phyloP scores from a whole-genome alignment of 1,139 yeast species.

The Nadsonia starkeyi-henricii region DNA sequence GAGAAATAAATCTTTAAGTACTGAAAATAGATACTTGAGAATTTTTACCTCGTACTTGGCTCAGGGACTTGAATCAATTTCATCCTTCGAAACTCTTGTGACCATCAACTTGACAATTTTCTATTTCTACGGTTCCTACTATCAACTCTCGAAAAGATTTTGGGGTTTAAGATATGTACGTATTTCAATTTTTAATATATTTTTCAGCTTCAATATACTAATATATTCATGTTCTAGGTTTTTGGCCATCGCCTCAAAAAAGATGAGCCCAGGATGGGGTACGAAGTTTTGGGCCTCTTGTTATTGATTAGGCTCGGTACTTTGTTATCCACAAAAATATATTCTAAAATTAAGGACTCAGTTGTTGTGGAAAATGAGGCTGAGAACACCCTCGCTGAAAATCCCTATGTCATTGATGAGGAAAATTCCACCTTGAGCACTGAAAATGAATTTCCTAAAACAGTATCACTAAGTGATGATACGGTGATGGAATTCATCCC shows the following conservation, averaged over 20 bases:
- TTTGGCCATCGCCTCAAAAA: conserved; percentile 11
- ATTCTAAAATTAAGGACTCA: conserved; percentile 1
- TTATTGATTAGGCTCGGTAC: conserved; percentile 47
- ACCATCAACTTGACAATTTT: conserved; percentile 69
- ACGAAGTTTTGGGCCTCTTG: conserved; percentile 63
- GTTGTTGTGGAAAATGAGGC: conserved; percentile 1
- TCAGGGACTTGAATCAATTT: not conserved
- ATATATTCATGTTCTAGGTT: not conserved
- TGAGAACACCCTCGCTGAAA: not conserved
- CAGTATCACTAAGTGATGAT: conserved; percentile 44
- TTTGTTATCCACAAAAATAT: conserved; percentile 19
- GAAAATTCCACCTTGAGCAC: conserved; percentile 1
- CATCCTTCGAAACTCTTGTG: conserved; percentile 11
- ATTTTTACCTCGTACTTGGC: not conserved
- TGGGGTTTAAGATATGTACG: conserved; percentile 70
- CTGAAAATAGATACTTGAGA: not conserved
- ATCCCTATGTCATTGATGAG: not conserved
- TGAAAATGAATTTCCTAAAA: not conserved
- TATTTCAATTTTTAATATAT: conserved; percentile 23
- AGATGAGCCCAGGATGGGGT: conserved; percentile 36
- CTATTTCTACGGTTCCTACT: conserved; percentile 69
- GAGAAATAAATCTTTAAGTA: not conserved
- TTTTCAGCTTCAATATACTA: not conserved
- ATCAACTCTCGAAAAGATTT: conserved; percentile 59
- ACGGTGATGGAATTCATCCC: conserved; percentile 54